These are phyloP conservation scores for Heterobasidion parviporum DNA, from an alignment of 1,284 basidiomycete genomes.

Conservation along the genomic window DNA sequence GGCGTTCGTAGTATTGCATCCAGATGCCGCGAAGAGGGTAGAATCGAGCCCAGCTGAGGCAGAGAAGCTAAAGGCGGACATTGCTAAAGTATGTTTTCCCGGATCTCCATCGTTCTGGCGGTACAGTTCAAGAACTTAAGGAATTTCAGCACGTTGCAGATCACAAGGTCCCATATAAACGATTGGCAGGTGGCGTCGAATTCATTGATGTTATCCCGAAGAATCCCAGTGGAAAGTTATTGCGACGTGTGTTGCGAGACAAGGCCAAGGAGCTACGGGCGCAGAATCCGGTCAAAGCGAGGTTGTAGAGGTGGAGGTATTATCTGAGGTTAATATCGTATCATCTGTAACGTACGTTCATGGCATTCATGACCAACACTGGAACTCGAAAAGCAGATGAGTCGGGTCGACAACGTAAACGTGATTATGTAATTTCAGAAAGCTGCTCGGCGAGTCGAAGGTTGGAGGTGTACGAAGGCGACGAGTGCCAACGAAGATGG, in stretches of 20 bases:
- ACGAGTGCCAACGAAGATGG: conserved; percentile 40
- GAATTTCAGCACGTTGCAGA: conserved; percentile 47
- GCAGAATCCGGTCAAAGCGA: background rate
- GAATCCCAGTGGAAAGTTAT: conserved; percentile 61
- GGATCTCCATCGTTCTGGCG: background rate
- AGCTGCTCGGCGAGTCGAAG: background rate
- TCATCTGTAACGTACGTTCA: background rate
- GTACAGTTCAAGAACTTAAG: background rate
- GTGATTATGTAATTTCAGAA: background rate
- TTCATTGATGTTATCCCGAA: conserved; percentile 63
- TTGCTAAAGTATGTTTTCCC: conserved; percentile 34
- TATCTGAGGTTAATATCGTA: background rate
- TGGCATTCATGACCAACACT: background rate
- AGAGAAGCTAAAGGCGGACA: conserved; percentile 34
- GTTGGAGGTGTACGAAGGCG: no score
- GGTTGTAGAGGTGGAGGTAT: conserved; percentile 1
- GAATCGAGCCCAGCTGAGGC: conserved; percentile 24
- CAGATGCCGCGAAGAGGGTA: conserved; percentile 28
- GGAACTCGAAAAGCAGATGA: background rate
- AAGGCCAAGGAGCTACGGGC: conserved; percentile 22
- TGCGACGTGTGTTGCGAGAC: conserved; percentile 47
- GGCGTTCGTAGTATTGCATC: conserved; percentile 58
- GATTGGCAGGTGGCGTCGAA: conserved; percentile 56
- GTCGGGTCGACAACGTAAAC: background rate
- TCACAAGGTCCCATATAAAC: conserved; percentile 63